Percentiles rank a stretch among this genome's conserved stretches.
Conservation (phyloP, 208 protist species). For the Crithidia bombi region DNA sequence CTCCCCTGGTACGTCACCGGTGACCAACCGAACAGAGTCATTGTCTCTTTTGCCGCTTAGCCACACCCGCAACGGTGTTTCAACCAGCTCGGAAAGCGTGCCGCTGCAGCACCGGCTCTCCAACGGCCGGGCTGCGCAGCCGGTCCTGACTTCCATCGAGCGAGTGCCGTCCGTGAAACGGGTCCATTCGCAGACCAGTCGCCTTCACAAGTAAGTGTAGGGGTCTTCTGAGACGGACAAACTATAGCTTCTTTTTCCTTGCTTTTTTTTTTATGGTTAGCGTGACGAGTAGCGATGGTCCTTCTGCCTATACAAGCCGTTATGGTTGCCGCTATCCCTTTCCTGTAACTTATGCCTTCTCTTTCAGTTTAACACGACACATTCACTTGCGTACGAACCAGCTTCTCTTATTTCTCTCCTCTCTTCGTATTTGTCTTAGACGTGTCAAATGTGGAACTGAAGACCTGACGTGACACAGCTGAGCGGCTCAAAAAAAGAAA, state of each 20-base stretch:
- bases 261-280: too few relatives aligned
- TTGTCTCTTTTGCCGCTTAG: conserved; percentile 1
- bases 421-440: too few relatives aligned
- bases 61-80: not conserved
- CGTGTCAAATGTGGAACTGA: too few relatives aligned
- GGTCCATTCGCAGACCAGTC: not conserved
- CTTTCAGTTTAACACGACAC: not conserved
- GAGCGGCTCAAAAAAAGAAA: not conserved
- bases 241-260: conserved; percentile 5
- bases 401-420: too few relatives aligned
- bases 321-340: too few relatives aligned
- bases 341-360: too few relatives aligned
- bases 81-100: not conserved
- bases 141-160: conserved; percentile 14
- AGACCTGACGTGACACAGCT: too few relatives aligned
- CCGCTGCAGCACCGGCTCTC: conserved; percentile 11
- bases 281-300: too few relatives aligned
- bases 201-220: conserved; percentile 6
- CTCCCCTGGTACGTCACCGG: not conserved
- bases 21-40: not conserved
- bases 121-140: not conserved
- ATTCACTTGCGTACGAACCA: too few relatives aligned
- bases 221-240: too few relatives aligned
- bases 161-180: conserved; percentile 7
- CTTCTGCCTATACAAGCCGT: too few relatives aligned